Evolutionary conservation across 257 asterid genomes (phyloP), one percentile per base, ranked within the genome.

Genomic region (Schizonepeta tenuifolia): DNA sequence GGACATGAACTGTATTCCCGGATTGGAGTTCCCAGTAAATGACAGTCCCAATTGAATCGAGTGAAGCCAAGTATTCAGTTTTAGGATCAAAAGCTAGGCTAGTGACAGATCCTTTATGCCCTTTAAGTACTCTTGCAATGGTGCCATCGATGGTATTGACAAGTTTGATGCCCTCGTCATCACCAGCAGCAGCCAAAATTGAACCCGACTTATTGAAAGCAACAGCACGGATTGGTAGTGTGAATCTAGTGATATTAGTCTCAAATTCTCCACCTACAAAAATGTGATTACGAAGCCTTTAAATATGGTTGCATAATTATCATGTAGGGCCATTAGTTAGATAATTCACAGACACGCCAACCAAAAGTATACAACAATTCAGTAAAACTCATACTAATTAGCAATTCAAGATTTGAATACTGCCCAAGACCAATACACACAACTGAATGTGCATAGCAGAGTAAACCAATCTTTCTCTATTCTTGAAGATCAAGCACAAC

Each of bases 111-210:
- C 96, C 97, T 84, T 79, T 89, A 78, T 95, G 98, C 75, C 94
- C 99, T 83, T 95, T 95, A 60, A 95, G 93, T 54, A 95, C 94
- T 81, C 97, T 86, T 46, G 96, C 90, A 43, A 95, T 90, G 43
- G 96, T 85, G 50, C 99, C 98, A 79, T 95, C 99, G 72, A 92
- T 81, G 35, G 98, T 92, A 72, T 92, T 88, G 50, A 95, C 88
- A 76, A 95, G 96, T 84, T 92, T 95, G 75, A 95, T 87, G 69
- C 96, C 98, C 65, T 92, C 99, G 51, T 84, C 99, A 79, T 95
- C 99, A 14, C 98, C 99, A 74, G 92, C 98, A 36, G 98, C 96
- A 72, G 98, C 99, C 81, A 95, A 87, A 87, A 95, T 79, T 46
- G 91, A 72, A 47, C 98, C 98, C 0, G 98, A 90, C 82, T 87